Conservation (phyloP, 2,329 filamentous ascomycete species). For the Neonectria hederae region DNA sequence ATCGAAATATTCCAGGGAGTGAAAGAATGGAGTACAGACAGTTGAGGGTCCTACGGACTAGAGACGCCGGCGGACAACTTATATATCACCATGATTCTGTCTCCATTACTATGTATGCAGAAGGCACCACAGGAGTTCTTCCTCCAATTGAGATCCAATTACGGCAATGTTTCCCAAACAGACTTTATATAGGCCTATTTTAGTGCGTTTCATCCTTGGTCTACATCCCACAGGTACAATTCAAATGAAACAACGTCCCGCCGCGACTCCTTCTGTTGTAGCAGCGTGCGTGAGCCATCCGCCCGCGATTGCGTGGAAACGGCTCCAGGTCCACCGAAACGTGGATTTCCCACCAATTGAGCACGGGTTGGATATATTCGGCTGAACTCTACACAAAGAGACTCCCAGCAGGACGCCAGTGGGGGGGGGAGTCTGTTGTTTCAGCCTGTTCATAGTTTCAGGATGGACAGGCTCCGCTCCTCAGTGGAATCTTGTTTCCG, state of each 20-base stretch:
- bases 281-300: not conserved
- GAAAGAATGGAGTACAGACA: not conserved
- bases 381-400: slow-evolving; percentile 4
- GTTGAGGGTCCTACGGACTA: not conserved
- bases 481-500: slow-evolving; percentile 7
- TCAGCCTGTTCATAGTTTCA: slow-evolving; percentile 8
- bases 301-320: not conserved
- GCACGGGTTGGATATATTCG: not conserved
- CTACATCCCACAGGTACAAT: not conserved
- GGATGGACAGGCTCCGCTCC: slow-evolving; percentile 16
- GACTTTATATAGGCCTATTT: not conserved
- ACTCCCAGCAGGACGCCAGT: not conserved
- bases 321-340: not conserved
- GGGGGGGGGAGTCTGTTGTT: slow-evolving; percentile 3
- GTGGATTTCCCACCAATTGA: slow-evolving; percentile 22
- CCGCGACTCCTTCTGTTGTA: not conserved
- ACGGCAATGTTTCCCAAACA: slow-evolving; percentile 18
- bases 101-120: too few species aligned
- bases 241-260: slow-evolving; percentile 13
- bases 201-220: slow-evolving; percentile 1
- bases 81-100: not conserved
- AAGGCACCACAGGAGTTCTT: slow-evolving; percentile 8
- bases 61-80: not conserved
- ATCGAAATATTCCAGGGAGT: not conserved
- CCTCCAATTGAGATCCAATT: slow-evolving; percentile 23